phyloP scores from a whole-genome alignment of 805 yeast species.

The Scheffersomyces amazonensis region DNA sequence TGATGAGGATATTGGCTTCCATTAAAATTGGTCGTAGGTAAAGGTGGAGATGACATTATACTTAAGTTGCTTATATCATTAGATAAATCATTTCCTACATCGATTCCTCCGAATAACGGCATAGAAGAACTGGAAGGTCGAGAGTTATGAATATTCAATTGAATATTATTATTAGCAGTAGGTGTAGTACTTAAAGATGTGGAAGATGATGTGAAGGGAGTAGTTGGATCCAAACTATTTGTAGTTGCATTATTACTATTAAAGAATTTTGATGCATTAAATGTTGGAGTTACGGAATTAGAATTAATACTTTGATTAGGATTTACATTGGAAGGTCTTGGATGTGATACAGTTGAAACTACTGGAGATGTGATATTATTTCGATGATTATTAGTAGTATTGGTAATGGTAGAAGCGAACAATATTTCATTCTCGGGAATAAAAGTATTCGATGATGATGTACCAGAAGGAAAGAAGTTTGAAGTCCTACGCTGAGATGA shows the following conservation, averaged over 20 bases:
- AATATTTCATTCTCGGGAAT: too few species aligned
- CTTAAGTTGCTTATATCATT: not conserved
- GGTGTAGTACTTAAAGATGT: not conserved
- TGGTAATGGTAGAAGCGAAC: too few species aligned
- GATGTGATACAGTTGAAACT: not conserved
- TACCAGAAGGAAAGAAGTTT: conserved; percentile 6
- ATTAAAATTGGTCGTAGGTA: not conserved
- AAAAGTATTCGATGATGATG: too few species aligned
- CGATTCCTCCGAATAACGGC: not conserved
- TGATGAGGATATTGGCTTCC: not conserved
- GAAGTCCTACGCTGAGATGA: conserved; percentile 5
- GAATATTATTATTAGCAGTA: not conserved
- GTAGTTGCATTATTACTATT: not conserved
- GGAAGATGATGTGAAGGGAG: not conserved
- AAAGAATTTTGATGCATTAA: not conserved
- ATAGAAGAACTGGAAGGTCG: not conserved
- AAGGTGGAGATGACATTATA: not conserved
- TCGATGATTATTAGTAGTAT: too few species aligned
- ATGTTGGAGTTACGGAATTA: too few species aligned
- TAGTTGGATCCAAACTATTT: not conserved
- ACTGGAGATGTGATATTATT: too few species aligned
- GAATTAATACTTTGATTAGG: not conserved
- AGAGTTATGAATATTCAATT: not conserved
- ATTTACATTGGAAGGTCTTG: not conserved
- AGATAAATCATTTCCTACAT: not conserved